A percentile compares a stretch with the other conserved stretches of the same genome.
These are phyloP conservation scores for Graphilbum fragrans DNA, from an alignment of 2,329 filamentous ascomycete species.

Conservation along the genomic window DNA sequence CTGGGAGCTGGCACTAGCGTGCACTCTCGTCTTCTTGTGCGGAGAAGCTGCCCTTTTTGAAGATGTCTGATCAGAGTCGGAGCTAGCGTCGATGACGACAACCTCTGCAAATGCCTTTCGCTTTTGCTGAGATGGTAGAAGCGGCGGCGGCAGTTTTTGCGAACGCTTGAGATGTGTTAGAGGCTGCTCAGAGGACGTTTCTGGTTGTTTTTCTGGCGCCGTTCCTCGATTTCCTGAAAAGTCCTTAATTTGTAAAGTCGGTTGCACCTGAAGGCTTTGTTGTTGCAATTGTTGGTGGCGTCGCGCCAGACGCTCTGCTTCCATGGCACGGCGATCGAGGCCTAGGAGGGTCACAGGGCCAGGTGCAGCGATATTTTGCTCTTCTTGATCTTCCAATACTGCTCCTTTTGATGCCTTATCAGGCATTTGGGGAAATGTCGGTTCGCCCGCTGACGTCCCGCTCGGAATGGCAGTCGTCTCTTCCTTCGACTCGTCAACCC, in stretches of 20 bases:
- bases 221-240: too few species aligned
- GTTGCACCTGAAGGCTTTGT: constrained; percentile 1
- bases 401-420: too few species aligned
- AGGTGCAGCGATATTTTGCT: too few species aligned
- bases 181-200: neutral
- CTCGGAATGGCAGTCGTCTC: too few species aligned
- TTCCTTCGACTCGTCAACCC: too few species aligned
- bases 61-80: neutral
- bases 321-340: constrained; percentile 73
- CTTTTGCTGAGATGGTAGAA: neutral
- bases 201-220: too few species aligned
- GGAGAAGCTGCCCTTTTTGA: neutral
- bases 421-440: too few species aligned
- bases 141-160: neutral
- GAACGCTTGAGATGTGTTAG: neutral
- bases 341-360: too few species aligned
- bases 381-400: too few species aligned
- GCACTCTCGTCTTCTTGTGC: neutral
- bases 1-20: neutral
- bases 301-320: constrained; percentile 66
- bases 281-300: constrained; percentile 38
- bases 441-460: too few species aligned
- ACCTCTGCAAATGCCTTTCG: neutral
- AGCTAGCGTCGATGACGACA: neutral
- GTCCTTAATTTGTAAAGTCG: too few species aligned